These are phyloP conservation scores for Skeletonema marinoi DNA, from an alignment of 108 stramenopile species.

Conservation along the genomic window DNA sequence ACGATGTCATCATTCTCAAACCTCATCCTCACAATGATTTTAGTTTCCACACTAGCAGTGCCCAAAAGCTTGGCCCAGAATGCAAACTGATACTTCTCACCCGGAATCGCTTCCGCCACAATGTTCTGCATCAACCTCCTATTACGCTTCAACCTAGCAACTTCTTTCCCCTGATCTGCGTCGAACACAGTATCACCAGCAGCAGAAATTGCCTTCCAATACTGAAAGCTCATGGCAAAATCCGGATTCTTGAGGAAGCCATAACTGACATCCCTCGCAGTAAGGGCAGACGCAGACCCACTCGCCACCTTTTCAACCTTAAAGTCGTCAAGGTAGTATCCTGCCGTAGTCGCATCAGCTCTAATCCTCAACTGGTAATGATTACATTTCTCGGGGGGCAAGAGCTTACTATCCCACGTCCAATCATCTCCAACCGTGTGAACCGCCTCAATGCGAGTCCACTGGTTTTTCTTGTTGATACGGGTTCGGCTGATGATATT, in stretches of 20 bases:
- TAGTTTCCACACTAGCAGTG: neutral
- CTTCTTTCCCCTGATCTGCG: constrained; percentile 13
- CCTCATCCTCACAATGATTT: constrained; percentile 25
- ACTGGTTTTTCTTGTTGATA: constrained; percentile 22
- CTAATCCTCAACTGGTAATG: constrained; percentile 41
- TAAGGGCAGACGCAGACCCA: neutral
- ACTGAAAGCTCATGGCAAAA: constrained; percentile 19
- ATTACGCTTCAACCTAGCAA: constrained; percentile 16
- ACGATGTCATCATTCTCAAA: constrained; percentile 26
- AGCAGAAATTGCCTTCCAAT: constrained; percentile 12
- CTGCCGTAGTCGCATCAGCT: constrained; percentile 7
- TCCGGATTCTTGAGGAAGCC: constrained; percentile 37
- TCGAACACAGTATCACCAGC: constrained; percentile 4
- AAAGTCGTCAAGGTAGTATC: constrained; percentile 36
- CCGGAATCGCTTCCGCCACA: constrained; percentile 4
- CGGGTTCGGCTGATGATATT: constrained; percentile 22
- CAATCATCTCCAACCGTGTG: constrained; percentile 41
- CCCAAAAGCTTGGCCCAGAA: constrained; percentile 18
- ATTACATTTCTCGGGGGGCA: constrained; percentile 27
- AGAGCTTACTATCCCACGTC: constrained; percentile 18
- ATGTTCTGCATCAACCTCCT: constrained; percentile 29
- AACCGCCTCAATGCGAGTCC: constrained; percentile 29
- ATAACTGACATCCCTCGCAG: neutral
- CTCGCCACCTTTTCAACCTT: constrained; percentile 11
- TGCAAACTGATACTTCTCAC: constrained; percentile 10